Percentiles rank a stretch among this genome's conserved stretches.
Evolutionary conservation across 202 grass and related monocot genomes (phyloP).

Genomic region (Saccharum hybrid): DNA sequence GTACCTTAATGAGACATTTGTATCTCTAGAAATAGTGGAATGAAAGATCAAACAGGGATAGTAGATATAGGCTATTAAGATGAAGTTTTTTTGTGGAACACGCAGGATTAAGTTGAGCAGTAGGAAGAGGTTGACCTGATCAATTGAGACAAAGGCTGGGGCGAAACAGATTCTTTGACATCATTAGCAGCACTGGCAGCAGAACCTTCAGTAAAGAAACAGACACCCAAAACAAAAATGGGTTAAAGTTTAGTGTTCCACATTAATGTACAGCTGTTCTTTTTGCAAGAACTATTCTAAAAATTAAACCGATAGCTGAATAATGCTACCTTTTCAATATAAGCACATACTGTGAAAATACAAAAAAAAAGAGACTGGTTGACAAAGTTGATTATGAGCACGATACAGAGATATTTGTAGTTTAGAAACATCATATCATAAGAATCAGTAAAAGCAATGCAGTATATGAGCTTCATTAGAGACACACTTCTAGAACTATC

Average conservation of each 20-base stretch:
- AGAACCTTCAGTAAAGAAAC: conserved; percentile 41
- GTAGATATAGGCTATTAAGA: conserved; percentile 8
- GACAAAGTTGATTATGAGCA: neutral
- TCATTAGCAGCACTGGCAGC: conserved; percentile 41
- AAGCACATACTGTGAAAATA: neutral
- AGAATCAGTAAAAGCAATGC: conserved; percentile 81
- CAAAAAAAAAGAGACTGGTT: neutral
- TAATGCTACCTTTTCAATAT: neutral
- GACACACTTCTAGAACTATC: conserved; percentile 22
- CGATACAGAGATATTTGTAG: neutral
- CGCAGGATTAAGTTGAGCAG: neutral
- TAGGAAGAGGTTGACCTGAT: conserved; percentile 56
- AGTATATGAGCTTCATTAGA: conserved; percentile 35
- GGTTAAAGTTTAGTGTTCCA: neutral
- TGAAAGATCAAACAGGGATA: neutral
- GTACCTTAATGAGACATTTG: conserved; percentile 37
- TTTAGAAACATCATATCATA: conserved; percentile 53
- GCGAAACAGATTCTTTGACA: conserved; percentile 50
- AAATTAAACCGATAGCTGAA: neutral
- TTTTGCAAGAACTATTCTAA: neutral
- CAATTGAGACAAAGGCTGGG: conserved; percentile 70
- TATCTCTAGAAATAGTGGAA: conserved; percentile 9
- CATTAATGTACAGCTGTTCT: neutral
- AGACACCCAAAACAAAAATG: neutral
- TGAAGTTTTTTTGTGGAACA: neutral